phyloP scores from a whole-genome alignment of 768 basidiomycete genomes.

The Inosperma sp. region DNA sequence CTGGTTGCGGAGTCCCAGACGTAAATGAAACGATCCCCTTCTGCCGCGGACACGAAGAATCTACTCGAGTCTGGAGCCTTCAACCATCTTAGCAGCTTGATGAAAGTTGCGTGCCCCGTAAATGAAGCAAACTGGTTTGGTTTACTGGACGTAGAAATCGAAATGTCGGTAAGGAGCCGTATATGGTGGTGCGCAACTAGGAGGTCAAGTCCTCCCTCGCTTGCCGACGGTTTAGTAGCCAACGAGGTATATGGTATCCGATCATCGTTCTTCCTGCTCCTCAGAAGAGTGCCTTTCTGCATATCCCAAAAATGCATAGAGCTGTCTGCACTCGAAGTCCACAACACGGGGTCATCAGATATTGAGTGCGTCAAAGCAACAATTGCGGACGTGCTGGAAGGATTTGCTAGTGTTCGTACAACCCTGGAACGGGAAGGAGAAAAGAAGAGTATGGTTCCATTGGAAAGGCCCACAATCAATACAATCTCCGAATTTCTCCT shows the following conservation, averaged over 20 bases:
- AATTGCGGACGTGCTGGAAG: constrained; percentile 50
- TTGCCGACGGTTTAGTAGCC: constrained; percentile 36
- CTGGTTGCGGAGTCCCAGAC: constrained; percentile 51
- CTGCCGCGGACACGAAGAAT: constrained; percentile 57
- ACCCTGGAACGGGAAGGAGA: constrained; percentile 57
- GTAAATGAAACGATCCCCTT: constrained; percentile 57
- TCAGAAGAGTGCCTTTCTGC: constrained; percentile 43
- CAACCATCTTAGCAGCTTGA: constrained; percentile 48
- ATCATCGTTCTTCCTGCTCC: constrained; percentile 54
- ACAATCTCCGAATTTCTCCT: constrained; percentile 29
- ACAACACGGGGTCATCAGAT: constrained; percentile 35
- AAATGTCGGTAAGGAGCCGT: constrained; percentile 41
- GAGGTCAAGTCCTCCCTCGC: constrained; percentile 40
- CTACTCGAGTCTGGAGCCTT: constrained; percentile 30
- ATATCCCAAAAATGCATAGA: constrained; percentile 55
- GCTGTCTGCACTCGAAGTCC: constrained; percentile 58
- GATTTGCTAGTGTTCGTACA: constrained; percentile 50
- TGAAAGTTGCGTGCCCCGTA: constrained; percentile 60
- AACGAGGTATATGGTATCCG: constrained; percentile 55
- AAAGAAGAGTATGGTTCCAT: constrained; percentile 56
- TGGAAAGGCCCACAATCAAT: constrained; percentile 56
- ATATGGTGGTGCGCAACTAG: constrained; percentile 61
- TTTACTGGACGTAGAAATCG: constrained; percentile 29
- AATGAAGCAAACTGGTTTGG: constrained; percentile 47
- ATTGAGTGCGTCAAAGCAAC: constrained; percentile 41